A percentile compares a stretch with the other conserved stretches of the same genome.
These are phyloP conservation scores for Cutaneotrichosporon sp. DNA, from an alignment of 1,284 basidiomycete genomes.

Conservation along the genomic window DNA sequence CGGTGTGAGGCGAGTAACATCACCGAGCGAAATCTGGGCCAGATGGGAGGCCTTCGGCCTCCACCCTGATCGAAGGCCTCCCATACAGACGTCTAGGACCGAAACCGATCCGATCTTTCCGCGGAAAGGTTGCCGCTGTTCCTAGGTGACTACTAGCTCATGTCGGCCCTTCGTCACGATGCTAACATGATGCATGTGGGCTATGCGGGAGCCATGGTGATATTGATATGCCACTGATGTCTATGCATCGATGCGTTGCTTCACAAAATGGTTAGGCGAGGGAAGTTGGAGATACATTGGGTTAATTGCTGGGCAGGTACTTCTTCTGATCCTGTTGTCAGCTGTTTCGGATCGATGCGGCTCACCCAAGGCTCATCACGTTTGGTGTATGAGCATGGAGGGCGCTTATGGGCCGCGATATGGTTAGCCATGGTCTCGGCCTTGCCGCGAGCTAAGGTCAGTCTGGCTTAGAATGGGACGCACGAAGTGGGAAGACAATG, in stretches of 20 bases:
- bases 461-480: constrained; percentile 12
- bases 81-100: neutral
- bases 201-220: neutral
- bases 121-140: neutral
- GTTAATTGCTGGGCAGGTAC: constrained; percentile 9
- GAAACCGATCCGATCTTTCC: neutral
- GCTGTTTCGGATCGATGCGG: neutral
- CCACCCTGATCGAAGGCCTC: too few relatives aligned
- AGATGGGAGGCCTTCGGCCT: too few relatives aligned
- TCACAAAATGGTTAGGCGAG: neutral
- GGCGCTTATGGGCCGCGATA: constrained; percentile 47
- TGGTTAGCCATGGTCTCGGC: constrained; percentile 34
- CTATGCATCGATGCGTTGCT: neutral
- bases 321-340: constrained; percentile 22
- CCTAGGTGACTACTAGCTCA: neutral
- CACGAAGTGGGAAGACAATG: constrained; percentile 49
- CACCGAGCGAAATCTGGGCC: too few relatives aligned
- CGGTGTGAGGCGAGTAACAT: too few relatives aligned
- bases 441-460: constrained; percentile 30
- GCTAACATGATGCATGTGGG: neutral
- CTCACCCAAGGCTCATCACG: constrained; percentile 48
- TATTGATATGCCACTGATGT: neutral
- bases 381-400: constrained; percentile 38
- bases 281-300: neutral
- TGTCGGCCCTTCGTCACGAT: neutral